Conservation (phyloP, 148 eudicot species). For the Vaccinium macrocarpon region DNA sequence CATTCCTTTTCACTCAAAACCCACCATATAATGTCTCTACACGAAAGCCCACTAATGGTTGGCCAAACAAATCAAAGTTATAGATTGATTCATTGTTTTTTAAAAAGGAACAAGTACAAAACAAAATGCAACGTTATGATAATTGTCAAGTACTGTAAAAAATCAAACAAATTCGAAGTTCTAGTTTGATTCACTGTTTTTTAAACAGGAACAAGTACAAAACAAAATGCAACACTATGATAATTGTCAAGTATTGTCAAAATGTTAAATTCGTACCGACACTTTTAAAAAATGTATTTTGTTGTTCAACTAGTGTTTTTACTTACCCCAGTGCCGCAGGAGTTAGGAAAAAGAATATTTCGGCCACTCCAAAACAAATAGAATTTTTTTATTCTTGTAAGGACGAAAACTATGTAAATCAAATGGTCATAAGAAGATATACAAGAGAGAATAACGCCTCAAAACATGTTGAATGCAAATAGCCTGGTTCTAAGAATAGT, state of each 20-base stretch:
- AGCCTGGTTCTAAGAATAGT: neutral
- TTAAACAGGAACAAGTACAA: neutral
- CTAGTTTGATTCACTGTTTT: no score
- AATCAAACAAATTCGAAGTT: no score
- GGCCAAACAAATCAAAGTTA: no score
- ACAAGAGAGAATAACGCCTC: neutral
- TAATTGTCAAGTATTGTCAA: neutral
- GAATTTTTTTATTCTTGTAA: neutral
- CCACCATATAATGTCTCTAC: no score
- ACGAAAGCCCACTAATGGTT: no score
- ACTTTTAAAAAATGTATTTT: neutral
- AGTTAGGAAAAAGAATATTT: neutral
- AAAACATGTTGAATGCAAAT: neutral
- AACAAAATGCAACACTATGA: neutral
- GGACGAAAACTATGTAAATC: neutral
- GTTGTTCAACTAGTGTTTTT: neutral
- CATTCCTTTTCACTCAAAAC: no score
- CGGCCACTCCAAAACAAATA: neutral
- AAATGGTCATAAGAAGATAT: neutral
- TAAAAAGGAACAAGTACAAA: neutral
- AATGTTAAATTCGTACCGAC: neutral
- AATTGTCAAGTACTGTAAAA: neutral
- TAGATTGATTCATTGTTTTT: neutral
- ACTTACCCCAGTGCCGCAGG: no score
- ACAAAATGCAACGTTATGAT: neutral